These are phyloP conservation scores for Nakaseomyces uthaithaninus DNA, from an alignment of 1,139 yeast genomes.

Conservation along the genomic window DNA sequence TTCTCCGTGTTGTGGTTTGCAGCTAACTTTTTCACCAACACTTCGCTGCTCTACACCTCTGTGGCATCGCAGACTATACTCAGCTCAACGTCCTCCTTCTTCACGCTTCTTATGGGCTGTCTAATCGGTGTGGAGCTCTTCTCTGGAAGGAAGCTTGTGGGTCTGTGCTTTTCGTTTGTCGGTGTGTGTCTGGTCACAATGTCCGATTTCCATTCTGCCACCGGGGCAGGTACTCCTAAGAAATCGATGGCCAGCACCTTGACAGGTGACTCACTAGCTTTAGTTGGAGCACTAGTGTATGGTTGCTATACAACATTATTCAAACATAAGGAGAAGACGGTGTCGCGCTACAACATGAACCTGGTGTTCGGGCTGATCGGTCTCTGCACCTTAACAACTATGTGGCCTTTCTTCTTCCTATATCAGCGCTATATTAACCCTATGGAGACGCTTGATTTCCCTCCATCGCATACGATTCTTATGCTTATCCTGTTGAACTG, in stretches of 20 bases:
- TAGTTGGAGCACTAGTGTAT: slow-evolving; percentile 76
- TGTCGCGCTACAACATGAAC: slow-evolving; percentile 67
- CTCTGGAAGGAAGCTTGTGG: slow-evolving; percentile 53
- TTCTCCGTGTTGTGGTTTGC: slow-evolving; percentile 81
- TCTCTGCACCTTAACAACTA: slow-evolving; percentile 53
- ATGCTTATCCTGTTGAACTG: slow-evolving; percentile 55
- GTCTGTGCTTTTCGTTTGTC: slow-evolving; percentile 56
- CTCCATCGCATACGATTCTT: slow-evolving; percentile 46
- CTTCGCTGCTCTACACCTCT: slow-evolving; percentile 73
- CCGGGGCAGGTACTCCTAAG: slow-evolving; percentile 10
- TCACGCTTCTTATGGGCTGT: slow-evolving; percentile 73
- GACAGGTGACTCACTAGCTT: slow-evolving; percentile 68
- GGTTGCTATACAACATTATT: slow-evolving; percentile 80
- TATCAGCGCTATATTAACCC: slow-evolving; percentile 44
- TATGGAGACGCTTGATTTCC: slow-evolving; percentile 61
- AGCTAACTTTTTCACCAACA: slow-evolving; percentile 80
- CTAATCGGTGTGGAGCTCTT: slow-evolving; percentile 60
- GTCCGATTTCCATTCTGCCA: slow-evolving; percentile 35
- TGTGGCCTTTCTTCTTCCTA: slow-evolving; percentile 72
- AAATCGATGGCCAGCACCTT: slow-evolving; percentile 39
- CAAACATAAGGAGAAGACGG: slow-evolving; percentile 60
- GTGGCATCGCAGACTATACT: slow-evolving; percentile 88
- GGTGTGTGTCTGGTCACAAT: slow-evolving; percentile 74
- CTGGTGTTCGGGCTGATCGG: slow-evolving; percentile 92
- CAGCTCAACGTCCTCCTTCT: slow-evolving; percentile 82